phyloP scores from a whole-genome alignment of 306 rosid species.

The Begonia fuchsioides region DNA sequence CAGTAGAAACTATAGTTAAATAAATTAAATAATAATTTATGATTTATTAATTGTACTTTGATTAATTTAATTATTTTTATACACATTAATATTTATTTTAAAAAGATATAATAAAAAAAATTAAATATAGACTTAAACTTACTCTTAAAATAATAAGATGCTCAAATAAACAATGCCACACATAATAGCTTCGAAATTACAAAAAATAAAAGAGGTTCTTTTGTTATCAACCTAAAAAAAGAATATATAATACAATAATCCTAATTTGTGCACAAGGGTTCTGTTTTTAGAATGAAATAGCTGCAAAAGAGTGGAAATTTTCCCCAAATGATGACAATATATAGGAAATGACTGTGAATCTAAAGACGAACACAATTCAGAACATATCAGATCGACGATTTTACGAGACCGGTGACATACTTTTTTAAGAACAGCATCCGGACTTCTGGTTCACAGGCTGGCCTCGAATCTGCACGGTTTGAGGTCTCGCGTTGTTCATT shows the following conservation, averaged over 20 bases:
- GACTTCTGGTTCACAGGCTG: constrained; percentile 96
- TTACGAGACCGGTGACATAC: constrained; percentile 9
- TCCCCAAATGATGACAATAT: constrained; percentile 40
- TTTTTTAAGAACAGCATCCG: constrained; percentile 86
- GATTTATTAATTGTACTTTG: too few relatives aligned
- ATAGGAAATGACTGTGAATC: constrained; percentile 8
- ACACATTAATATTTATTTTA: too few relatives aligned
- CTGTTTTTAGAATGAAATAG: constrained; percentile 52
- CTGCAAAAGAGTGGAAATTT: constrained; percentile 70
- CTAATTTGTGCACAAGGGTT: constrained; percentile 73
- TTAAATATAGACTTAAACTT: too few relatives aligned
- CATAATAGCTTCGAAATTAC: too few relatives aligned
- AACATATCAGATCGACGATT: constrained; percentile 17
- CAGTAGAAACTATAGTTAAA: too few relatives aligned
- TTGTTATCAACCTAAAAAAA: too few relatives aligned
- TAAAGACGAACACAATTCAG: constrained; percentile 28
- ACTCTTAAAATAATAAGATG: too few relatives aligned
- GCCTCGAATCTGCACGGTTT: constrained; percentile 92
- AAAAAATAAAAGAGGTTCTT: too few relatives aligned
- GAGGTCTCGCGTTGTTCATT: constrained; percentile 84
- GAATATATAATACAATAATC: constrained; percentile 67
- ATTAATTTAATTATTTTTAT: too few relatives aligned
- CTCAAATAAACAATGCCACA: too few relatives aligned
- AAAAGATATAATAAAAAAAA: too few relatives aligned
- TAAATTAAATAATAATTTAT: too few relatives aligned